Evolutionary conservation across 441 rosid species (phyloP).

Genomic region (Raphanus hybrid): DNA sequence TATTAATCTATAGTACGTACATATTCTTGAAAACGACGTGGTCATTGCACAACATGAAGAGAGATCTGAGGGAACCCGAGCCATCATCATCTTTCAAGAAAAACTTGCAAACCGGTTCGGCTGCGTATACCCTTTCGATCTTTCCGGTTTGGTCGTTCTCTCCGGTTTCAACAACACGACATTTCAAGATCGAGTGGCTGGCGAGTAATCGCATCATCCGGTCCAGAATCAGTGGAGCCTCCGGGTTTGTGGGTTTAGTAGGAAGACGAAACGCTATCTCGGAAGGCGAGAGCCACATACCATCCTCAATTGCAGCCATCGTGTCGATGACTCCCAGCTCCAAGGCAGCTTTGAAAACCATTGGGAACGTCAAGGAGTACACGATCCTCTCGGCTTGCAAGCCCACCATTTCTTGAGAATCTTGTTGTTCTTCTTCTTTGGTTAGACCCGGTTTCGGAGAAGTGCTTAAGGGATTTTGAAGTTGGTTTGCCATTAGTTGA

Average conservation of each 20-base stretch:
- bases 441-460: neutral
- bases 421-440: constrained; percentile 8
- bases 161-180: constrained; percentile 2
- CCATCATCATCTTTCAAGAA: constrained; percentile 25
- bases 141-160: constrained; percentile 8
- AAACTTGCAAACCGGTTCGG: constrained; percentile 36
- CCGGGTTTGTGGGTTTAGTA: constrained; percentile 29
- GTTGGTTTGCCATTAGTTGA: constrained; percentile 14
- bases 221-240: constrained; percentile 31
- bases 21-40: constrained; percentile 9
- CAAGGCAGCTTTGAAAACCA: constrained; percentile 35
- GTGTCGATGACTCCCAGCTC: constrained; percentile 29
- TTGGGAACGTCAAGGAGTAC: constrained; percentile 13
- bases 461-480: neutral
- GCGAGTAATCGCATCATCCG: constrained; percentile 35
- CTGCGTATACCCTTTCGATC: constrained; percentile 28
- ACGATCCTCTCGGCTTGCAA: constrained; percentile 24
- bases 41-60: constrained; percentile 20
- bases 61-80: constrained; percentile 35
- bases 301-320: neutral
- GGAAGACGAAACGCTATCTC: constrained; percentile 24
- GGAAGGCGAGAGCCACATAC: constrained; percentile 27
- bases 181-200: constrained; percentile 31
- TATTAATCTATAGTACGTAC: neutral
- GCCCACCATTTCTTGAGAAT: neutral